Percentiles rank a stretch among this genome's conserved stretches.
These are phyloP conservation scores for Chrysopogon serrulatus DNA, from an alignment of 176 grass and related monocot genomes.

Conservation along the genomic window DNA sequence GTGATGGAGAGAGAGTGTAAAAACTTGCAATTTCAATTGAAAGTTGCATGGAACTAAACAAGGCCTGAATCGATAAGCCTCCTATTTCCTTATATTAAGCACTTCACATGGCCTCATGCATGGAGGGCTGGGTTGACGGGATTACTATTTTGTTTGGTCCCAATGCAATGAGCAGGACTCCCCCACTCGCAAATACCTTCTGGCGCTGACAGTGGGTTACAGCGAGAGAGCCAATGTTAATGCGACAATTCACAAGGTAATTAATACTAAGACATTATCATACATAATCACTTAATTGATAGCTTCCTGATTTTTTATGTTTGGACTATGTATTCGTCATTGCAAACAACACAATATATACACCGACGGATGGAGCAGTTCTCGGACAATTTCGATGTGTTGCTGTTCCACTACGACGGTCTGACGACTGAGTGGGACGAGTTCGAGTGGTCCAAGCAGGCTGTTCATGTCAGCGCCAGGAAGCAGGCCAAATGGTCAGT, in stretches of 20 bases:
- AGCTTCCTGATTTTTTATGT: neutral
- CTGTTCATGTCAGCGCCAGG: slow-evolving; percentile 32
- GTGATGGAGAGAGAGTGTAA: no score
- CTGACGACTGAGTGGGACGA: slow-evolving; percentile 30
- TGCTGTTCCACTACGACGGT: slow-evolving; percentile 45
- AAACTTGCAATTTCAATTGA: no score
- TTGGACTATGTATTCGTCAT: no score
- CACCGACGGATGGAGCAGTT: neutral
- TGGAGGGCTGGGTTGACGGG: no score
- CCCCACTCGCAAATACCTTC: neutral
- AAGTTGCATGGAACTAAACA: no score
- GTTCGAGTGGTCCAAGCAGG: slow-evolving; percentile 41
- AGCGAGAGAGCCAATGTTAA: slow-evolving; percentile 17
- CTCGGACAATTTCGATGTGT: neutral
- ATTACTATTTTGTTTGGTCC: neutral
- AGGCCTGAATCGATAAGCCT: no score
- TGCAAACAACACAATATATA: no score
- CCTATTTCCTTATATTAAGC: no score
- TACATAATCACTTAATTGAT: neutral
- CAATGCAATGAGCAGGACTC: slow-evolving; percentile 7
- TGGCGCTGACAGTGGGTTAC: slow-evolving; percentile 13
- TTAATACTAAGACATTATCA: no score
- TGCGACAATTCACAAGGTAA: slow-evolving; percentile 16
- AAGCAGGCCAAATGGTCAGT: slow-evolving; percentile 39
- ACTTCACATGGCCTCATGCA: no score